phyloP scores from a whole-genome alignment of 768 basidiomycete genomes.

The Pisolithus tinctorius region DNA sequence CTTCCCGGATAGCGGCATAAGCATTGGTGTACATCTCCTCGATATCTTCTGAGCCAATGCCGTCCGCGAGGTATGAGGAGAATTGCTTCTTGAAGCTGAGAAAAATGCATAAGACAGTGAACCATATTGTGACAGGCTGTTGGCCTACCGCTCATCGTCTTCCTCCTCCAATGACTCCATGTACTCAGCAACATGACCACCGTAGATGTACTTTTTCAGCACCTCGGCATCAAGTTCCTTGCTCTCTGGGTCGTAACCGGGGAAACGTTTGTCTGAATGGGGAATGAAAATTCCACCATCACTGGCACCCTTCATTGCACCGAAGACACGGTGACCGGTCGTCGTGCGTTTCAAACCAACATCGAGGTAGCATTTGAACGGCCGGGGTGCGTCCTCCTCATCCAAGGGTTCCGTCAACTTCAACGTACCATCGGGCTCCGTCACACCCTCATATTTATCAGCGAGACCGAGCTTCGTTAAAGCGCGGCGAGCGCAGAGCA shows the following conservation, averaged over 20 bases:
- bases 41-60: constrained; percentile 91
- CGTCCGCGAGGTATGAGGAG: constrained; percentile 90
- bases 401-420: constrained; percentile 79
- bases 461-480: constrained; percentile 92
- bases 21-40: constrained; percentile 93
- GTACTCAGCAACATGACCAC: constrained; percentile 98
- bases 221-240: constrained; percentile 93
- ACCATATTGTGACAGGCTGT: not conserved
- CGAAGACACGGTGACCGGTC: constrained; percentile 95
- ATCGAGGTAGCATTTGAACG: constrained; percentile 99
- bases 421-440: constrained; percentile 86
- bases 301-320: constrained; percentile 96
- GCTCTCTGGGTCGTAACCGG: constrained; percentile 88
- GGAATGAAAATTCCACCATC: constrained; percentile 98
- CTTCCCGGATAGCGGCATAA: constrained; percentile 92
- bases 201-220: constrained; percentile 95
- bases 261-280: constrained; percentile 97
- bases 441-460: constrained; percentile 94
- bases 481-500: constrained; percentile 91
- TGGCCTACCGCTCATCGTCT: constrained; percentile 84
- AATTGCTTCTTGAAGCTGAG: constrained; percentile 96
- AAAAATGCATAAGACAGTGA: constrained; percentile 4
- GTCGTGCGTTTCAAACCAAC: constrained; percentile 97
- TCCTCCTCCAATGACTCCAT: constrained; percentile 99
- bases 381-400: constrained; percentile 89